Percentiles rank a stretch among this genome's conserved stretches.
Conservation (phyloP, 345 rosid genomes). For the Garcia nutans region DNA sequence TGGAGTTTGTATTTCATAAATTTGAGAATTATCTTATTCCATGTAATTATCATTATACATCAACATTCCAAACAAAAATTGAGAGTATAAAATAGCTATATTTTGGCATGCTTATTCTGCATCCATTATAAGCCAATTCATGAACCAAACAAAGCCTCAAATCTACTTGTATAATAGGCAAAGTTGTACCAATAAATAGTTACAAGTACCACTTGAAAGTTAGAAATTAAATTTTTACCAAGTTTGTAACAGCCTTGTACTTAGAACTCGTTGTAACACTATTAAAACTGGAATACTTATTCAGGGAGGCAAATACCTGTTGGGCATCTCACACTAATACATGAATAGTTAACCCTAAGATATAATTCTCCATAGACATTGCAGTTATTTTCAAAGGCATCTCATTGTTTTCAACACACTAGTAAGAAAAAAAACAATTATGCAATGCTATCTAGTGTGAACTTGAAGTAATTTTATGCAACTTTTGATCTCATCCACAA, state of each 20-base stretch:
- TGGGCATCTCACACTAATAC: background rate
- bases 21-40: background rate
- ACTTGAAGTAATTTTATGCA: background rate
- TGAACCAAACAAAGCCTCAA: background rate
- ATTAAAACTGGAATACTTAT: background rate
- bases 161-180: background rate
- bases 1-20: background rate
- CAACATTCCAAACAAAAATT: background rate
- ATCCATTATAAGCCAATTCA: background rate
- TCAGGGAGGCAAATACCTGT: background rate
- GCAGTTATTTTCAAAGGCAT: background rate
- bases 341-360: background rate
- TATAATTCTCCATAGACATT: slow-evolving; percentile 1
- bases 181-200: background rate
- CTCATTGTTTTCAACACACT: background rate
- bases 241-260: background rate
- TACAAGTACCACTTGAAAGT: background rate
- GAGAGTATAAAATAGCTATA: background rate
- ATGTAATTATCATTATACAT: background rate
- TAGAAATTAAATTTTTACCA: background rate
- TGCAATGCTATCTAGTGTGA: no score
- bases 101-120: background rate
- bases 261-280: background rate
- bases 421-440: background rate
- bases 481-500: slow-evolving; percentile 8